Percentiles rank a stretch among this genome's conserved stretches.
phyloP scores from a whole-genome alignment of 2,329 filamentous ascomycete species.

The Zasmidium cellare region DNA sequence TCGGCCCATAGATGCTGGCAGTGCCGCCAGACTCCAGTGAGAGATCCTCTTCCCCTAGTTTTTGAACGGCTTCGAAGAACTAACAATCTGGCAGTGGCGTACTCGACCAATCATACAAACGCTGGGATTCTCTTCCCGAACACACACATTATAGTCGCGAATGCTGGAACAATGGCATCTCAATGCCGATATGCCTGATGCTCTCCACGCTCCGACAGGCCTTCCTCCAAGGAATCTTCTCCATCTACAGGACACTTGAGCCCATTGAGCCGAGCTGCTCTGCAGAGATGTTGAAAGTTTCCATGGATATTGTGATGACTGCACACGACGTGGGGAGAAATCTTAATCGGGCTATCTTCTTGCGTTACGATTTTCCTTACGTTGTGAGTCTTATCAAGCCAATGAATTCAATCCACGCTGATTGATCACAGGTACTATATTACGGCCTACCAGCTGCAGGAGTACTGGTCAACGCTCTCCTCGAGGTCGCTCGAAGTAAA shows the following conservation, averaged over 20 bases:
- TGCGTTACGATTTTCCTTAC: constrained; percentile 19
- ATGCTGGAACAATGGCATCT: constrained; percentile 16
- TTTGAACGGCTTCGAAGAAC: too few relatives aligned
- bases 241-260: constrained; percentile 19
- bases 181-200: constrained; percentile 13
- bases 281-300: constrained; percentile 14
- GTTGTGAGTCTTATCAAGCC: constrained; percentile 14
- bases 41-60: neutral
- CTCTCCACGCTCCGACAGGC: constrained; percentile 10
- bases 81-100: neutral
- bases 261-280: constrained; percentile 16
- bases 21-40: constrained; percentile 6
- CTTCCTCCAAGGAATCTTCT: constrained; percentile 10
- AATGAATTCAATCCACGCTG: neutral
- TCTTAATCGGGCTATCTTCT: constrained; percentile 14
- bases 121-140: constrained; percentile 8
- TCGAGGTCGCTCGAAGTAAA: constrained; percentile 2
- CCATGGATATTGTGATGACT: constrained; percentile 14
- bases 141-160: constrained; percentile 19
- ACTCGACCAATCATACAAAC: neutral
- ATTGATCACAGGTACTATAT: constrained; percentile 12
- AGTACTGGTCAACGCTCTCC: constrained; percentile 15
- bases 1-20: neutral
- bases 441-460: constrained; percentile 22
- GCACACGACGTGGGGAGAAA: constrained; percentile 18